phyloP scores from a whole-genome alignment of 2,329 filamentous ascomycete genomes.

The Chaetomiaceae sp. region DNA sequence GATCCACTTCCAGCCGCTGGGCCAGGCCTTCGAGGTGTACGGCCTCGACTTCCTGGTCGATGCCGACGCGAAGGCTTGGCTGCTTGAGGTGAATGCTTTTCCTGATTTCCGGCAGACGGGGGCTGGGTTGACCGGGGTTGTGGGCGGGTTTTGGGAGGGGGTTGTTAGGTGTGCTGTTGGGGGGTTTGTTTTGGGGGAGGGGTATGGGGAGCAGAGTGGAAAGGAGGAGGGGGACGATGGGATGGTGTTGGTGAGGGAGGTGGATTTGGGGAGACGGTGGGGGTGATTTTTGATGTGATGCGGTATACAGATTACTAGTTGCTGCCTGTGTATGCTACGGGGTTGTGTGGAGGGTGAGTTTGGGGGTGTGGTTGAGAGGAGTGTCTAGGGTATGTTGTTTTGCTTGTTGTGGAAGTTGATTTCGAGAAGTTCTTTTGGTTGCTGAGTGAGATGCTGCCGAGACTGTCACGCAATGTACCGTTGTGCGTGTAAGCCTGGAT shows the following conservation, averaged over 20 bases:
- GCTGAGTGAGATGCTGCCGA: neutral
- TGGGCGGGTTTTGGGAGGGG: slow-evolving; percentile 71
- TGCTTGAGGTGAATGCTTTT: slow-evolving; percentile 93
- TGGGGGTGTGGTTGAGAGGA: too few species aligned
- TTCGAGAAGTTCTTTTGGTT: too few species aligned
- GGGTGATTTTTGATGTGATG: slow-evolving; percentile 10
- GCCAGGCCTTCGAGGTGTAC: slow-evolving; percentile 87
- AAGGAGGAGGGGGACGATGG: slow-evolving; percentile 30
- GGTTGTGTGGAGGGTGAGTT: too few species aligned
- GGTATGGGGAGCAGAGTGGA: slow-evolving; percentile 14
- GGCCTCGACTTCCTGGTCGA: slow-evolving; percentile 89
- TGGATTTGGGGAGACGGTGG: slow-evolving; percentile 49
- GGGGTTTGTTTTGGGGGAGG: slow-evolving; percentile 56
- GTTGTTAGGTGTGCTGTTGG: slow-evolving; percentile 63
- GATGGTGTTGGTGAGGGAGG: slow-evolving; percentile 48
- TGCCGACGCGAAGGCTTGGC: slow-evolving; percentile 56
- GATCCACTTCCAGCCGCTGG: slow-evolving; percentile 85
- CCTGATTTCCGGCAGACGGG: slow-evolving; percentile 95
- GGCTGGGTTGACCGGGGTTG: slow-evolving; percentile 62
- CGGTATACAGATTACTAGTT: too few species aligned
- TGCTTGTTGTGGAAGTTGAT: neutral
- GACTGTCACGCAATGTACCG: too few species aligned
- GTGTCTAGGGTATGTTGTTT: neutral
- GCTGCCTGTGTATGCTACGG: too few species aligned
- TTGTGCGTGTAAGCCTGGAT: too few species aligned